Conservation (phyloP, 2,329 filamentous ascomycete species). For the Pyrenophora graminea region DNA sequence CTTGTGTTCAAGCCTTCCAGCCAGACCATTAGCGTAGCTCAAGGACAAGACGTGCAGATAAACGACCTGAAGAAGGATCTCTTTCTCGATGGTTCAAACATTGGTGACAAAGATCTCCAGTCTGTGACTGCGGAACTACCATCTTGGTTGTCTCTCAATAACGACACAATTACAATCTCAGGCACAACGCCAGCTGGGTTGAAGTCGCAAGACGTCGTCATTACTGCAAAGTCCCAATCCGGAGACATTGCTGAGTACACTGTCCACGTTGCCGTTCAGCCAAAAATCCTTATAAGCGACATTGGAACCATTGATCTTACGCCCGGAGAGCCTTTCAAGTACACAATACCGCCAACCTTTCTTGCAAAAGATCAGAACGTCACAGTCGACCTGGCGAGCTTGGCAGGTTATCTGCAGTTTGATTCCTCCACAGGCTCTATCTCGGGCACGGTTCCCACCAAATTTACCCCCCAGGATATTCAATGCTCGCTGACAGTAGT, state of each 20-base stretch:
- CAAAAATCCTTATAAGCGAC: slow-evolving; percentile 50
- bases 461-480: slow-evolving; percentile 46
- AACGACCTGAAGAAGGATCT: slow-evolving; percentile 38
- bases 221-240: slow-evolving; percentile 64
- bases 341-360: slow-evolving; percentile 53
- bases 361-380: no score
- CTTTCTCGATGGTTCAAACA: slow-evolving; percentile 45
- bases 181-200: slow-evolving; percentile 67
- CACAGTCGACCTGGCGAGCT: slow-evolving; percentile 37
- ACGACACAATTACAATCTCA: slow-evolving; percentile 62
- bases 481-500: slow-evolving; percentile 52
- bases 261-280: slow-evolving; percentile 51
- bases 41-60: slow-evolving; percentile 39
- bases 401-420: slow-evolving; percentile 57
- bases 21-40: slow-evolving; percentile 38
- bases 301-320: slow-evolving; percentile 54
- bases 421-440: slow-evolving; percentile 51
- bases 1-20: slow-evolving; percentile 63
- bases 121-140: slow-evolving; percentile 62
- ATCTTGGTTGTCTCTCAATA: slow-evolving; percentile 71
- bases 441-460: slow-evolving; percentile 54
- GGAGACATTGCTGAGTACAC: slow-evolving; percentile 63
- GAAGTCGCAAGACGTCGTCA: slow-evolving; percentile 64
- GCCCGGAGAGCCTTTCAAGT: slow-evolving; percentile 55
- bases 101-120: slow-evolving; percentile 56